Evolutionary conservation across 129 eudicot genomes (phyloP), one percentile per base, ranked within the genome.

Genomic region (Artemisia argyi): DNA sequence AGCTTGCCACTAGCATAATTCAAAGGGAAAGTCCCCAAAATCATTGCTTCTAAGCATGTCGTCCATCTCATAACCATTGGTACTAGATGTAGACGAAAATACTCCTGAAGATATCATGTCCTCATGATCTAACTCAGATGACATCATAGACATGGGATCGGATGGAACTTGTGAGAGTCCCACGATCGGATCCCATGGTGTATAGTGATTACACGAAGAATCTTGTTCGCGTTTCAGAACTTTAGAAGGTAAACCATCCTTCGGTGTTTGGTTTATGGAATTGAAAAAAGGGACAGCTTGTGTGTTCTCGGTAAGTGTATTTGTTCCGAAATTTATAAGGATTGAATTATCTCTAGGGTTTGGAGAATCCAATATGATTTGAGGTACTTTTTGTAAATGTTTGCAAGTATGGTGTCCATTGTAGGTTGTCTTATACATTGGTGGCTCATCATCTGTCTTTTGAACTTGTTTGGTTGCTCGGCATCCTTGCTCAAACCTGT

Each of bases 381-480:
- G 78, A 51, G 82, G 73, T 22, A 80, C 18, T 39, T 72, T 78
- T 24, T 10, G 58, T 61, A 71, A 47, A 49, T 26, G 65, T 7
- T 51, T 76, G 78, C 91, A 86, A 13, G 82, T 86, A 68, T 86
- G 91, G 20, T 17, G 61, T 49, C 84, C 83, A 16, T 54, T 22
- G 70, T 86, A 86, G 12, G 85, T 83, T 57, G 74, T 83, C 39
- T 56, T 72, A 72, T 70, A 86, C 81, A 71, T 77, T 28, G 77
- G 66, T 59, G 78, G 83, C 39, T 78, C 71, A 5, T 77, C 82
- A 54, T 75, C 77, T 0, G 67, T 74, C 72, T 18, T 79, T 73
- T 86, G 88, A 14, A 86, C 83, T 50, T 86, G 85, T 78, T 86
- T 86, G 44, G 79, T 83, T 55, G 91, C 91, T 71, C 57, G 63